phyloP scores from a whole-genome alignment of 176 grass and related monocot species.

The Oryza glaberrima region DNA sequence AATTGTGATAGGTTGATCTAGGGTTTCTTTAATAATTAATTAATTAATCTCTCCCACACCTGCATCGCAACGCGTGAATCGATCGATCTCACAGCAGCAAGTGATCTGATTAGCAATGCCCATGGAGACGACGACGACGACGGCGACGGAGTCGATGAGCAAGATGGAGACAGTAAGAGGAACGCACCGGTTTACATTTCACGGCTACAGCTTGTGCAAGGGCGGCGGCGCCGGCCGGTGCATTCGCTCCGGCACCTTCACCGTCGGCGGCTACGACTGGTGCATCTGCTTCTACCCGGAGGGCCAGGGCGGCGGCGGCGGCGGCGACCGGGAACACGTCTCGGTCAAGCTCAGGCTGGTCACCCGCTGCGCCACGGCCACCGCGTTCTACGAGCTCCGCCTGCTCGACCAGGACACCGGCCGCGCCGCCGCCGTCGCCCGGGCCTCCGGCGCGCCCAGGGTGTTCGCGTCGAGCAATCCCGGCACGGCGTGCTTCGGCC shows the following conservation, averaged over 20 bases:
- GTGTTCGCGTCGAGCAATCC: no score
- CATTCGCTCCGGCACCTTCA: neutral
- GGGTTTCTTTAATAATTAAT: no score
- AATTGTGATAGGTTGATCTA: no score
- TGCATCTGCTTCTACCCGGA: neutral
- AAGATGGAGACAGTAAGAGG: neutral
- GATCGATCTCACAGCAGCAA: no score
- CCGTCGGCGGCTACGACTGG: constrained; percentile 1
- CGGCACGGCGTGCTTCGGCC: no score
- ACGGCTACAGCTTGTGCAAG: neutral
- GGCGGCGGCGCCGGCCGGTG: neutral
- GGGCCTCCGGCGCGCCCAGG: no score
- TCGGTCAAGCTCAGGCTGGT: neutral
- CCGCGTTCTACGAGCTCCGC: no score
- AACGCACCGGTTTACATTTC: neutral
- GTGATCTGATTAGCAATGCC: no score
- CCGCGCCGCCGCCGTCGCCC: neutral
- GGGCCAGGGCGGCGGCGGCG: no score
- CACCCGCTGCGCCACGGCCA: neutral
- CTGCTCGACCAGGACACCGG: neutral
- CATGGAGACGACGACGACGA: neutral
- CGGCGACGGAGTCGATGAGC: neutral
- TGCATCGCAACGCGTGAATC: no score
- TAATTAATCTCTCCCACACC: no score
- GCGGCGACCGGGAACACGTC: neutral